Evolutionary conservation across 1,284 basidiomycete genomes (phyloP), one percentile per base, ranked within the genome.

Genomic region (Leccinum griseonigrum): DNA sequence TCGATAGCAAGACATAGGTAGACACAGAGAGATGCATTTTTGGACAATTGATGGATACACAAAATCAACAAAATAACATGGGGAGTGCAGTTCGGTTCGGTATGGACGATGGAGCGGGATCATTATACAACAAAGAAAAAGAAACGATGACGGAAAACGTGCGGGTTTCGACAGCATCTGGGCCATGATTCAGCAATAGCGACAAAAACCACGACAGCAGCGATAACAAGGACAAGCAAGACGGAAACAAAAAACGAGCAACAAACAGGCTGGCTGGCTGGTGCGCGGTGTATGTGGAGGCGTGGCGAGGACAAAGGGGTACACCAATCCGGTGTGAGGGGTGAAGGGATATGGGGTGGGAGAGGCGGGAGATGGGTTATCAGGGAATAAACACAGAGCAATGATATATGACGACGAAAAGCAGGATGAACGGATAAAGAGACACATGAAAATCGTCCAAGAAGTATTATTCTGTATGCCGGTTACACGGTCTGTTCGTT

Each of bases 391-490:
- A 13, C 54, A 43, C 62, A 64, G 18, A 56, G 56, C 63, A 43
- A 48, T 28, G 63, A 71, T 59, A 59, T 71, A 63, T 48, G 57
- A 61, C 62, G 59, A 50, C 13, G 8, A 50, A 50, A 26, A 26
- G 46, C 46, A 48, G 46, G 46, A 50, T 50, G 16, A 50, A 50
- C 22, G 40, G 57, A 59, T 18, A 67, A 61, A 60, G 55, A 59
- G 59, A 62, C 13, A 36, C 48, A 60, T 40, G 57, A 48, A 29
- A 28, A 54, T 16, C 31, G 67, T 67, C 63, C 69, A 71, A 70
- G 63, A 71, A 72, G 61, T 68, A 72, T 71, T 63, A 48, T 55
- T 60, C 48, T 50, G 48, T 26, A 50, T 50, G 48, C 48, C 48
- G 14, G 22, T 50, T 7, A 2, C 48, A 8, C 48, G 14, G 22